Conservation (phyloP, 768 basidiomycete species). For the Psilocybe subaeruginosa region DNA sequence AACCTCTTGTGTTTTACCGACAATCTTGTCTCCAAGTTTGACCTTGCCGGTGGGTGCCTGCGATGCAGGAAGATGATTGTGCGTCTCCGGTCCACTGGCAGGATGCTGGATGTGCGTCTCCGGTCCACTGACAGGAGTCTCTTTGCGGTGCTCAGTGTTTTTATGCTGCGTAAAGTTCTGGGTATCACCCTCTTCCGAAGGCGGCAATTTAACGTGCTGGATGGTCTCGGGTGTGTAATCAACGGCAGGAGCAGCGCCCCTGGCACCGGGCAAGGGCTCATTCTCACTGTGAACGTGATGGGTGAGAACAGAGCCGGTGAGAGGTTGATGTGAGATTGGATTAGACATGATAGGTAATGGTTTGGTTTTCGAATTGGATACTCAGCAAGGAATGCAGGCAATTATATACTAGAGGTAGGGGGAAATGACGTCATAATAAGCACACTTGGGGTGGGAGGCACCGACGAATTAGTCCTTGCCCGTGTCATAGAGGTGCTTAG, state of each 20-base stretch:
- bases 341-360: neutral
- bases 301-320: constrained; percentile 1
- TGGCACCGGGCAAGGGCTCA: constrained; percentile 51
- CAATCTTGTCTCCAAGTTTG: constrained; percentile 50
- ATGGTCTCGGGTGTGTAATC: constrained; percentile 45
- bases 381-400: neutral
- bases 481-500: too few relatives aligned
- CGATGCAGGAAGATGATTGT: neutral
- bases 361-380: neutral
- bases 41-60: constrained; percentile 38
- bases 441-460: too few relatives aligned
- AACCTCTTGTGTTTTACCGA: constrained; percentile 65
- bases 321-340: neutral
- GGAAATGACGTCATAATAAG: neutral
- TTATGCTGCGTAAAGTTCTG: constrained; percentile 5
- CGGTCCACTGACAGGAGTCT: neutral
- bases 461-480: too few relatives aligned
- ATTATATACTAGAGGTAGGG: neutral
- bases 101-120: too few relatives aligned
- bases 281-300: constrained; percentile 47
- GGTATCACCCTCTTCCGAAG: constrained; percentile 16
- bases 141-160: neutral
- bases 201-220: constrained; percentile 29
- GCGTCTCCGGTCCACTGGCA: neutral
- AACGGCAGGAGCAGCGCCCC: constrained; percentile 26